Base-by-base conservation (phyloP, 2,329 filamentous ascomycete species). In the Sporothrix dimorphospora region DNA sequence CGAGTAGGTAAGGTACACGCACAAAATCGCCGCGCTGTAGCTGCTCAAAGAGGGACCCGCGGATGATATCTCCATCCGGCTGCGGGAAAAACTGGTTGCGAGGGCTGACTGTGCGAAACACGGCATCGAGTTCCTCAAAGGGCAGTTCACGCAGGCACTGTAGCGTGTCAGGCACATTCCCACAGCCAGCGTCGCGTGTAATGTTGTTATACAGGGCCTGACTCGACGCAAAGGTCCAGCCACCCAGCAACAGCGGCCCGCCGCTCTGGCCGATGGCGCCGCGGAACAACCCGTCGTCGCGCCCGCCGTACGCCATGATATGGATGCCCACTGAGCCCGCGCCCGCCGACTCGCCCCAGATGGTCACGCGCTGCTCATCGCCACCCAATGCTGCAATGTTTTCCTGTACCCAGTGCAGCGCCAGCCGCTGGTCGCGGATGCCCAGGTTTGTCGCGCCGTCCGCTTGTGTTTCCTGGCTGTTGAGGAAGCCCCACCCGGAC, bases 321-420 rank as follows among this genome's bases (percentile, higher is more conserved):
- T 88, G 86, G 59, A 80, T 79, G 3, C 84, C 84, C 1, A 88
- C 82, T 2, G 81, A 83, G 59, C 82, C 82, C 61, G 80, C 85
- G 24, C 86, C 86, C 0, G 86, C 86, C 1, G 82, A 85, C 78
- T 88, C 84, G 45, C 85, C 86, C 81, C 83, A 87, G 53, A 87
- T 78, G 0, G 84, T 87, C 24, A 87, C 83, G 69, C 83, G 81
- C 1, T 76, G 67, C 16, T 81, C 80, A 75, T 83, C 81, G 19
- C 85, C 85, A n/a, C 85, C 84, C 59, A 87, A 87, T 16, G 79
- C 79, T 7, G 76, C 79, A 42, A 86, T 85, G 75, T 84, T 87
- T 70, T 83, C 83, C 69, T 84, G 82, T 45, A 87, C 78, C 85
- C 85, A 87, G 53, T 79, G 77, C n/a, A 87, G 75, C 0, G 83